Percentiles rank a stretch among this genome's conserved stretches.
phyloP scores from a whole-genome alignment of 441 rosid species.

The Corymbia citriodora region DNA sequence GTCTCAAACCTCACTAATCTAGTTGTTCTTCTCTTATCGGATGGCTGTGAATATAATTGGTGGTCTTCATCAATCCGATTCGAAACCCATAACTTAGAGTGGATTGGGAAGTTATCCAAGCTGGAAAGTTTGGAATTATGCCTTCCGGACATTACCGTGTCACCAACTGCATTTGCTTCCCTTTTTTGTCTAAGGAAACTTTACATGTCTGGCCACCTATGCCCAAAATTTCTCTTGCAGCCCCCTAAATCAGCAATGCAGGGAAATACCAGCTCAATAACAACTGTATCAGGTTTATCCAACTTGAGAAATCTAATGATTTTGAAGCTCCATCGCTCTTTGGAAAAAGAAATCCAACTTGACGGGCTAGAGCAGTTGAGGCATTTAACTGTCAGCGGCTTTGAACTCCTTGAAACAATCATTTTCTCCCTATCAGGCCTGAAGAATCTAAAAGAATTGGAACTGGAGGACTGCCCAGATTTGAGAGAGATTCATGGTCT shows the following conservation, averaged over 20 bases:
- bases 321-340: background rate
- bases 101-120: background rate
- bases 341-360: background rate
- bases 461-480: background rate
- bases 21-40: background rate
- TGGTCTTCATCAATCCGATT: no score
- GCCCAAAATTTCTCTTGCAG: no score
- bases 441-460: no score
- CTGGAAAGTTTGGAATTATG: background rate
- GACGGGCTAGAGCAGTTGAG: background rate
- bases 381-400: no score
- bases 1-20: background rate
- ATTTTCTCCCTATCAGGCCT: no score
- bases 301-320: background rate
- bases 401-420: no score
- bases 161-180: background rate
- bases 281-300: background rate
- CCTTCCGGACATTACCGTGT: background rate
- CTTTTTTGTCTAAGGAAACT: background rate
- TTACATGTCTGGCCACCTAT: background rate
- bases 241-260: no score
- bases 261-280: no score
- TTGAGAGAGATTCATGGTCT: background rate
- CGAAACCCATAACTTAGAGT: background rate
- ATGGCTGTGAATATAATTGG: no score